Evolutionary conservation across 1,284 basidiomycete species (phyloP), one percentile per base, ranked within the genome.

Genomic region (Puccinia triticina): DNA sequence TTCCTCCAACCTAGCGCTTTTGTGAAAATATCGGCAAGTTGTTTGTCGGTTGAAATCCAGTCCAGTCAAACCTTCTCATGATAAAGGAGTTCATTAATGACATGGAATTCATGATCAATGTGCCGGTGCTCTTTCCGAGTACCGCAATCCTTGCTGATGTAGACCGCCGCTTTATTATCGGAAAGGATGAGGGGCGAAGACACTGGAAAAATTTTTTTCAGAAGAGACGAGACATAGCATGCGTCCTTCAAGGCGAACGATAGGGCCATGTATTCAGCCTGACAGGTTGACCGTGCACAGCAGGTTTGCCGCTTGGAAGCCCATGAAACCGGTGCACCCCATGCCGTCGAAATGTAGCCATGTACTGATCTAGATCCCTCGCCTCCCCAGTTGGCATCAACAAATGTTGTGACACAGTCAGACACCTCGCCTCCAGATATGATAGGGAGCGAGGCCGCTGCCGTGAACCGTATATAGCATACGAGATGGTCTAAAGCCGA

Each of bases 401-500:
- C n/a, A 66, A 66, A 66, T 59, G 57, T 59, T 21, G 8, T 59
- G 23, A 59, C 23, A 59, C 57, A 59, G 57, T 29, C 57, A 7
- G 57, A 5, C 29, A 5, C 23, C 7, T 29, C 29, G 8, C 29
- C 29, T 7, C 23, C 10, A 7, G 43, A 8, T 10, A 59, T 59
- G 7, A 59, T 59, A 21, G 57, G 57, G 10, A 59, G 57, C 5
- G 57, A 59, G 29, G 8, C 8, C 7, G 57, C 29, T 10, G 57
- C 7, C 7, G 74, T 76, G 8, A 29, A 18, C 14, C 34, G 29
- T 1, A 76, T 2, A 23, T 76, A 76, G 4, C 26, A 11, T 18
- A 77, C 26, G 0, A 77, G 57, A 50, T 77, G 75, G 21, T 66
- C 34, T 16, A 77, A 34, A 16, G 75, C 75, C 55, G 55, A 7